A percentile compares a stretch with the other conserved stretches of the same genome.
Conservation (phyloP, 805 yeast species). For the Teunomyces tritomae region DNA sequence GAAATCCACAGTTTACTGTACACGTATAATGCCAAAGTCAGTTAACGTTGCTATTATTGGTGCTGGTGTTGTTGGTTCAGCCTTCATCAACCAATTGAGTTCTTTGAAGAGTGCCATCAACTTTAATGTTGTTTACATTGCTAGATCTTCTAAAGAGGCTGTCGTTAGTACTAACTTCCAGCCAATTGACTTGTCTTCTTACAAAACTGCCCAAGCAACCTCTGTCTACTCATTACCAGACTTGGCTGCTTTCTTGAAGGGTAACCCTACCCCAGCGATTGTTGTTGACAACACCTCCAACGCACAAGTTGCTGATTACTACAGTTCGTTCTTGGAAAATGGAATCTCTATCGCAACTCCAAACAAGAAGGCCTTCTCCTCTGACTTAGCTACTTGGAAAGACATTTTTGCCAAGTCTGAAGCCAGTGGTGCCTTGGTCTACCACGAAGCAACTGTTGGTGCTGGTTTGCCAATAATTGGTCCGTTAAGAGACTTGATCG, state of each 20-base stretch:
- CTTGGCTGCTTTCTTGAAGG: slow-evolving; percentile 59
- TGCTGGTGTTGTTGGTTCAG: slow-evolving; percentile 94
- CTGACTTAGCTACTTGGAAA: slow-evolving; percentile 73
- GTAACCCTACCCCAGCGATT: slow-evolving; percentile 72
- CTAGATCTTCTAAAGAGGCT: slow-evolving; percentile 68
- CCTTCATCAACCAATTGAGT: slow-evolving; percentile 79
- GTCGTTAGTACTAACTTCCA: slow-evolving; percentile 64
- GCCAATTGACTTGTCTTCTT: slow-evolving; percentile 63
- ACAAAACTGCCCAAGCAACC: slow-evolving; percentile 51
- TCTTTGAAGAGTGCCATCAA: slow-evolving; percentile 56
- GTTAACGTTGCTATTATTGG: slow-evolving; percentile 52
- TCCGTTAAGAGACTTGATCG: slow-evolving; percentile 81
- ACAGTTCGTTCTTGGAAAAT: slow-evolving; percentile 66
- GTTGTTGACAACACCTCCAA: slow-evolving; percentile 94
- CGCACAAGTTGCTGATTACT: slow-evolving; percentile 69
- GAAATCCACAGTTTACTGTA: not conserved
- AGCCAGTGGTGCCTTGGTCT: slow-evolving; percentile 66
- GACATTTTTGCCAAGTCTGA: slow-evolving; percentile 58
- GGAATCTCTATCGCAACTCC: slow-evolving; percentile 97
- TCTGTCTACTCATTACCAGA: slow-evolving; percentile 55
- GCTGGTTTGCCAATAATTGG: slow-evolving; percentile 96
- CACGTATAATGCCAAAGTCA: slow-evolving; percentile 24
- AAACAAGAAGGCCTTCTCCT: slow-evolving; percentile 94
- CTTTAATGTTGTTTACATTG: slow-evolving; percentile 77
- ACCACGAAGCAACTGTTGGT: slow-evolving; percentile 98